Conservation (phyloP, 2,329 filamentous ascomycete species). For the Penicillium sp. region DNA sequence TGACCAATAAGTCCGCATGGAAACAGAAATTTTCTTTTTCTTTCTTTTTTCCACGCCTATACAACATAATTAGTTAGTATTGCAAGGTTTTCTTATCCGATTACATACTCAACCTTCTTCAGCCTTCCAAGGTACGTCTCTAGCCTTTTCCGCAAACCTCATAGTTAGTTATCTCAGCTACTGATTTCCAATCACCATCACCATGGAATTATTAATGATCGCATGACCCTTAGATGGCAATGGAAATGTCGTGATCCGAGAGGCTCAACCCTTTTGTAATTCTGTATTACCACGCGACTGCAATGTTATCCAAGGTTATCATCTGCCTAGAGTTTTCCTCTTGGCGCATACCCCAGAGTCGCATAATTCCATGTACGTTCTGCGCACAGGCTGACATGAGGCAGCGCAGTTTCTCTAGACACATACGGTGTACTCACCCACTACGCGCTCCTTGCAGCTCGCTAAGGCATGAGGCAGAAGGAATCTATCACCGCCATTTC, state of each 20-base stretch:
- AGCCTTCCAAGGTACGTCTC: not conserved
- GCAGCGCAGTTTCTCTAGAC: not conserved
- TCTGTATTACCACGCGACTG: slow-evolving; percentile 2
- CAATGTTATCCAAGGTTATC: not conserved
- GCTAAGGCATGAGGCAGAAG: not conserved
- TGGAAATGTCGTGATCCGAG: not conserved
- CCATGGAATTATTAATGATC: not conserved
- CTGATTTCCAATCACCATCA: not conserved
- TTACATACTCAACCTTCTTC: not conserved
- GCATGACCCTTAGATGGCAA: not conserved
- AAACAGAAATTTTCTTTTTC: not conserved
- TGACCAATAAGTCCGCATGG: not conserved
- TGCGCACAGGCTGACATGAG: not conserved
- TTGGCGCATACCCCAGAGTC: not conserved
- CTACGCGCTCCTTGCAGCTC: not conserved
- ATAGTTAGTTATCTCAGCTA: not conserved
- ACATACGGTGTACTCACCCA: not conserved
- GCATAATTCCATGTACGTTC: not conserved
- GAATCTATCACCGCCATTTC: not conserved
- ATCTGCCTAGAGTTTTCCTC: slow-evolving; percentile 1
- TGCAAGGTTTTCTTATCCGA: not conserved
- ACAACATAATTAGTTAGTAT: too few relatives aligned
- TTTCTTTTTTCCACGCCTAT: too few relatives aligned
- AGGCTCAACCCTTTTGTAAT: slow-evolving; percentile 2
- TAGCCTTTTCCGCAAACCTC: not conserved